Evolutionary conservation across 768 basidiomycete genomes (phyloP).

Genomic region (Podaxis sp.): DNA sequence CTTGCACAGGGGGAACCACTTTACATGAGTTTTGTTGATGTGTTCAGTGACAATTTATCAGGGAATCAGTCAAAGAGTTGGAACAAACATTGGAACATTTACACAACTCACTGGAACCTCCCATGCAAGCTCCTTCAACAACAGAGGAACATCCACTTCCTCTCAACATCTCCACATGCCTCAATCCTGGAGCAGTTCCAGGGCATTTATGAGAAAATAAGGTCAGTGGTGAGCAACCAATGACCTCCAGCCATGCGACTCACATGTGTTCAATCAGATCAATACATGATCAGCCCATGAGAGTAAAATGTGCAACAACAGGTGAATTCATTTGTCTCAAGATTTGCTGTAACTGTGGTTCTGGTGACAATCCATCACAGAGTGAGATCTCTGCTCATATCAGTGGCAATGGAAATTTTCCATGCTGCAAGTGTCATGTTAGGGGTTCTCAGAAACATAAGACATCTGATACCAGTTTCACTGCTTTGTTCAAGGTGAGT

Average conservation of each 20-base stretch:
- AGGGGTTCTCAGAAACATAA: conserved; percentile 34
- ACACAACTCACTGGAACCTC: conserved; percentile 34
- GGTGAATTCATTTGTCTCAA: conserved; percentile 24
- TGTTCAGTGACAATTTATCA: conserved; percentile 42
- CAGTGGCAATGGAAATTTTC: conserved; percentile 36
- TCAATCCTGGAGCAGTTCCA: conserved; percentile 35
- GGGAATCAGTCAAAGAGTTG: conserved; percentile 42
- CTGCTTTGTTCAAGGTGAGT: conserved; percentile 29
- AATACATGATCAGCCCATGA: conserved; percentile 30
- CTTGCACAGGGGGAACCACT: conserved; percentile 29
- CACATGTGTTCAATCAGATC: conserved; percentile 18
- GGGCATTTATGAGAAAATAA: conserved; percentile 28
- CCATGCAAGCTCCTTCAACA: conserved; percentile 33
- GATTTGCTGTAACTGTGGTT: conserved; percentile 26
- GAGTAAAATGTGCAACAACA: conserved; percentile 26
- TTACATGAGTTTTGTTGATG: conserved; percentile 29
- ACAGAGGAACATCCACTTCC: conserved; percentile 35
- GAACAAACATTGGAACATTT: conserved; percentile 45
- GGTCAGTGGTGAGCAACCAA: conserved; percentile 22
- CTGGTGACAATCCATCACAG: conserved; percentile 40
- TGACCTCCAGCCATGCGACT: neutral
- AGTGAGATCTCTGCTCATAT: conserved; percentile 37
- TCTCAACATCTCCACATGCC: conserved; percentile 37
- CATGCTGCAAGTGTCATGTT: conserved; percentile 37
- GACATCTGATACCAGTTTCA: conserved; percentile 30